Base-by-base conservation (phyloP, 1,284 basidiomycete species). In the Ustilago hordei region DNA sequence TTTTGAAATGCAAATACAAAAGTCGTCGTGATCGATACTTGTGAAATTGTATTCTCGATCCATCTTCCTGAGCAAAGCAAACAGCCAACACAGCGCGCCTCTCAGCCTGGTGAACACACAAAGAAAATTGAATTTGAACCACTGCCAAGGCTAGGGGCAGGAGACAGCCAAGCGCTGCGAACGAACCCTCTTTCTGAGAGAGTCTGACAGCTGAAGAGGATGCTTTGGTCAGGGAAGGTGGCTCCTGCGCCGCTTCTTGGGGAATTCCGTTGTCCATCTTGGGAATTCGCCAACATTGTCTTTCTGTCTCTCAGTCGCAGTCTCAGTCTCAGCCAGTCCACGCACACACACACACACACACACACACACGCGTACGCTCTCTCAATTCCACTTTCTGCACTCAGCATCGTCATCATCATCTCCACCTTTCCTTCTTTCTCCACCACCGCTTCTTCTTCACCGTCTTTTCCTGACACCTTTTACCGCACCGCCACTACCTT, bases 1-100 rank as follows among this genome's bases (percentile, higher is more conserved):
- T 54, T 28, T 60, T 60, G 48, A 31, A 53, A 39, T 63, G 50
- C 17, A 19, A 56, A 60, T 69, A 52, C 47, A 60, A 61, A 58
- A 7, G 17, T 35, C 23, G 34, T 60, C 60, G 64, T 73, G 64
- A 73, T 73, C 65, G 70, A 72, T 23, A 68, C 58, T 1, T 55
- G 28, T 17, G 4, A 15, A 57, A 11, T 54, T 65, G 60, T 56
- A 60, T 60, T 64, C 48, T 67, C 60, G 64, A 72, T 67, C 47
- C 64, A 64, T 52, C 59, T 57, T 59, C 8, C 31, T 50, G n/a
- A 52, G 52, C 45, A 35, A 59, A 52, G 19, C 19, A 36, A 15
- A 39, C 48, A 11, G 38, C 38, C 15, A 28, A 8, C 43, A 19
- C n/a, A 45, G 43, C 43, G 43, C 43, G 43, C 43, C 19, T 19